Evolutionary conservation across 1,139 yeast species (phyloP), one percentile per base, ranked within the genome.

Genomic region (Blastobotrys ciferrii): DNA sequence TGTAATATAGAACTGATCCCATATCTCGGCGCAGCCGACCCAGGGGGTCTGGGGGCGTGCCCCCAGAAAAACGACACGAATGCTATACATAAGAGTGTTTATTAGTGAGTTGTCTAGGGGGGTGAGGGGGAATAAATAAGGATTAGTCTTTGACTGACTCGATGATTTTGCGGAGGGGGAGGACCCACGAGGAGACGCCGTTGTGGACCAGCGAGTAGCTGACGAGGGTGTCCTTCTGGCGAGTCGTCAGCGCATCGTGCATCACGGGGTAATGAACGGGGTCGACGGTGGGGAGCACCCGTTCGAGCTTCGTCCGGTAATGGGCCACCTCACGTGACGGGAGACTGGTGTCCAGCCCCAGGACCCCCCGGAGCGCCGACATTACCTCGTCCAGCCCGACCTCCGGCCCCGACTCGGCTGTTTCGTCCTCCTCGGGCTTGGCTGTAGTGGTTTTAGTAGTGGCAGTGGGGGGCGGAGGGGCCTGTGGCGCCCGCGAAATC

Each of bases 151-250:
- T 18, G 25, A 48, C 48, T 6, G 54, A 48, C 48, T 76, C 81
- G 20, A 80, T 61, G 2, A 79, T 61, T 55, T 76, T 77, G 47
- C 78, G 73, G 42, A 81, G 63, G 2, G 85, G 81, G 17, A 75
- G 66, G 47, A 81, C 76, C 86, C 87, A 81, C 13, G 64, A 53
- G 45, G 81, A 73, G 2, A 76, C 76, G 1, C 82, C 82, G 48
- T 71, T 77, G 53, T 77, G 74, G 3, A 62, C 58, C 66, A 80
- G 67, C 76, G 78, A 77, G 60, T 76, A 79, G 45, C 70, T 67
- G 5, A 63, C 76, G 55, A 54, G 73, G 54, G 40, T 64, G 58
- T 53, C 61, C 50, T 64, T 41, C 19, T 9, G 31, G 19, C 25
- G 37, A 32, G 14, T 45, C 19, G 25, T 18, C 28, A 63, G 17